phyloP scores from a whole-genome alignment of 495 filamentous ascomycete genomes.

The Baudoinia panamericana region DNA sequence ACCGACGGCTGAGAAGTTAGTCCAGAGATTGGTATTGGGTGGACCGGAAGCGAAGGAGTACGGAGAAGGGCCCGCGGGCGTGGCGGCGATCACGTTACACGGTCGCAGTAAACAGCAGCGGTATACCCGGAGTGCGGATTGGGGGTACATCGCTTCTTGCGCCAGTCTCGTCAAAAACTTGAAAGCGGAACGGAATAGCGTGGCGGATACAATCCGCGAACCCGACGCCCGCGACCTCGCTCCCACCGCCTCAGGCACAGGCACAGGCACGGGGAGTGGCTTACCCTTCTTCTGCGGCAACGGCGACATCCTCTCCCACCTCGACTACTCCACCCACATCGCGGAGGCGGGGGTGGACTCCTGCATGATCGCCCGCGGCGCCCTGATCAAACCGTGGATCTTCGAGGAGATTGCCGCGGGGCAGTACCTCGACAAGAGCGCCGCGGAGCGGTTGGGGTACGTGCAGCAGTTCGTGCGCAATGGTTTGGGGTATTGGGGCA shows the following conservation, averaged over 20 bases:
- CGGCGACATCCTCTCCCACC: constrained; percentile 87
- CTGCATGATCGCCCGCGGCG: constrained; percentile 85
- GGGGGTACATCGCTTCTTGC: constrained; percentile 84
- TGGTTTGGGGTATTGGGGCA: constrained; percentile 86
- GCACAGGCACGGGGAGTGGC: constrained; percentile 28
- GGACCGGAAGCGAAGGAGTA: constrained; percentile 50
- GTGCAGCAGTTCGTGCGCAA: constrained; percentile 80
- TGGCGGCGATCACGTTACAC: constrained; percentile 86
- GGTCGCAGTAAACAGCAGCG: constrained; percentile 87
- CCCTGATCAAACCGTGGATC: constrained; percentile 91
- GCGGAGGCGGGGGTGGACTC: constrained; percentile 64
- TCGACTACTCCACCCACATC: constrained; percentile 72
- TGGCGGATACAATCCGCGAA: constrained; percentile 63
- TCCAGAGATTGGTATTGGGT: constrained; percentile 71
- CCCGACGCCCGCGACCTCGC: constrained; percentile 45
- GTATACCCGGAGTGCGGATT: constrained; percentile 80
- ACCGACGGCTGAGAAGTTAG: constrained; percentile 66
- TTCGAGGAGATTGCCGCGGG: constrained; percentile 89
- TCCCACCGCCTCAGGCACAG: constrained; percentile 41
- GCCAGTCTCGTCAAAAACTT: constrained; percentile 69
- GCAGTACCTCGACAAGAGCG: constrained; percentile 90
- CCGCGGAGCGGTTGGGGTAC: constrained; percentile 70
- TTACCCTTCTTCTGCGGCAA: constrained; percentile 87
- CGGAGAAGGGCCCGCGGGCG: constrained; percentile 56
- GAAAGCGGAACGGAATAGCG: constrained; percentile 46